phyloP scores from a whole-genome alignment of 495 filamentous ascomycete species.

The Lasiosphaeria ovina region DNA sequence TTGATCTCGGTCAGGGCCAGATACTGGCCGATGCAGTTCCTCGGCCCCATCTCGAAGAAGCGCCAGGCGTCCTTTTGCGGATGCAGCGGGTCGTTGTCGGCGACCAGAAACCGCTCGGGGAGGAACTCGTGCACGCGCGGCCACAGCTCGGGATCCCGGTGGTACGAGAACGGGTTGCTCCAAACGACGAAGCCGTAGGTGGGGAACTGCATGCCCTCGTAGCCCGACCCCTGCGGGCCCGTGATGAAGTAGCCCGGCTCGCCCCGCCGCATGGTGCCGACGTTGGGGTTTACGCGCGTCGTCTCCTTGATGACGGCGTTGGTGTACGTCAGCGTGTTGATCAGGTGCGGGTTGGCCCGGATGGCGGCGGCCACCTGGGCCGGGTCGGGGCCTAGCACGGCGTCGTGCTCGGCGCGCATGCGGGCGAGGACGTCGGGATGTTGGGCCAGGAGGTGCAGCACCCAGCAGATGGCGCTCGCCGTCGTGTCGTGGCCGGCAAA shows the following conservation, averaged over 20 bases:
- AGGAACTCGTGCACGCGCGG: slow-evolving; percentile 39
- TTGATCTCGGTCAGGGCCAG: slow-evolving; percentile 49
- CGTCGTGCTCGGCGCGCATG: slow-evolving; percentile 43
- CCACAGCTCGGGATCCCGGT: slow-evolving; percentile 37
- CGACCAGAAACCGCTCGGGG: slow-evolving; percentile 43
- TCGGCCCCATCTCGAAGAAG: slow-evolving; percentile 53
- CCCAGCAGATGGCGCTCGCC: slow-evolving; percentile 30
- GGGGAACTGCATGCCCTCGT: slow-evolving; percentile 24
- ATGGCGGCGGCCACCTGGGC: slow-evolving; percentile 11
- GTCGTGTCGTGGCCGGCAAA: slow-evolving; percentile 44
- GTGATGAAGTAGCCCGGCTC: slow-evolving; percentile 23
- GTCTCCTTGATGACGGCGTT: slow-evolving; percentile 45
- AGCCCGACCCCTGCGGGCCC: background rate
- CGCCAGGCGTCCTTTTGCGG: slow-evolving; percentile 45
- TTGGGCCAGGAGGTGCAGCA: slow-evolving; percentile 37
- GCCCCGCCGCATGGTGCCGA: slow-evolving; percentile 28
- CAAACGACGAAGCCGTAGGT: slow-evolving; percentile 34
- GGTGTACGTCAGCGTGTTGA: slow-evolving; percentile 40
- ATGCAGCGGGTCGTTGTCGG: slow-evolving; percentile 34
- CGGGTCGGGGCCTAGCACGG: slow-evolving; percentile 23
- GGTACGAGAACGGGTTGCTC: slow-evolving; percentile 31
- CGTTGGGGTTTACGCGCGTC: slow-evolving; percentile 39
- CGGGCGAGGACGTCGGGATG: slow-evolving; percentile 32
- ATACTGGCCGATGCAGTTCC: slow-evolving; percentile 55
- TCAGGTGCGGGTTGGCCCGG: slow-evolving; percentile 15